Percentiles rank a stretch among this genome's conserved stretches.
phyloP scores from a whole-genome alignment of 495 filamentous ascomycete species.

The Chaetomium cochliodes region DNA sequence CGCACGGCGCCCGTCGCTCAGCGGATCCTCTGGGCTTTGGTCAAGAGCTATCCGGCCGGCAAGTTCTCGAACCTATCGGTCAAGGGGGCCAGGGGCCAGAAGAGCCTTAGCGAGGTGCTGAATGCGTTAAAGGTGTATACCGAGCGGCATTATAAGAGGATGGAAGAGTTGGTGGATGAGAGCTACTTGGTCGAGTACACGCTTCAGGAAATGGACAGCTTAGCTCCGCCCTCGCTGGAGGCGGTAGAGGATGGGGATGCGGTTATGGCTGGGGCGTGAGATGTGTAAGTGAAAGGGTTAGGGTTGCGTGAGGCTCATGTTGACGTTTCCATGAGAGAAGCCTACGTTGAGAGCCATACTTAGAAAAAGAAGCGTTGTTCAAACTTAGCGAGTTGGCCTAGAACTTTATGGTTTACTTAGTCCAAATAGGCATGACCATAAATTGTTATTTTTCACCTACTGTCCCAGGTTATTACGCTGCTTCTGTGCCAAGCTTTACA shows the following conservation, averaged over 20 bases:
- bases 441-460: neutral
- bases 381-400: neutral
- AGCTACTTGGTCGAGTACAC: slow-evolving; percentile 93
- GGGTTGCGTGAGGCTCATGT: neutral
- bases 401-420: neutral
- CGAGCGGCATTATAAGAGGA: slow-evolving; percentile 81
- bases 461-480: neutral
- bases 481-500: slow-evolving; percentile 10
- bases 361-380: neutral
- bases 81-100: slow-evolving; percentile 61
- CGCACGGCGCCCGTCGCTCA: slow-evolving; percentile 83
- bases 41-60: slow-evolving; percentile 71
- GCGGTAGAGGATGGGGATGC: slow-evolving; percentile 42
- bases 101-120: slow-evolving; percentile 75
- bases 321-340: neutral
- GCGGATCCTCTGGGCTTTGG: slow-evolving; percentile 74
- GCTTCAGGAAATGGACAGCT: slow-evolving; percentile 84
- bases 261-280: slow-evolving; percentile 43
- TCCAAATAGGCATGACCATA: neutral
- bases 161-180: slow-evolving; percentile 90
- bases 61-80: slow-evolving; percentile 60
- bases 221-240: slow-evolving; percentile 46
- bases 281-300: slow-evolving; percentile 10
- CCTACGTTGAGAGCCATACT: neutral
- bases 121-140: slow-evolving; percentile 83